phyloP scores from a whole-genome alignment of 2,329 filamentous ascomycete species.

The Pseudogymnoascus sp. region DNA sequence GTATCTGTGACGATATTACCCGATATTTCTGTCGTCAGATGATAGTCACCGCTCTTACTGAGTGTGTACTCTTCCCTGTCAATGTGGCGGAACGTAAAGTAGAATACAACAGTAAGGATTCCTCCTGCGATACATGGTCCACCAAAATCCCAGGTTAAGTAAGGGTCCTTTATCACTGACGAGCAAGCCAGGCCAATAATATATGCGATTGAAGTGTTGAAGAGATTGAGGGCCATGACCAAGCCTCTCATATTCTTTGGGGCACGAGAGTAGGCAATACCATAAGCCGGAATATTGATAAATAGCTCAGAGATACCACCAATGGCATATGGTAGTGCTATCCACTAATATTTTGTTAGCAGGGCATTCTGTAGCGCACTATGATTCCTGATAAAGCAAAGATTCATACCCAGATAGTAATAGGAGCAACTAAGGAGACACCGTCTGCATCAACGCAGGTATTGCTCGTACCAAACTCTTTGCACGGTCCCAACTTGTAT shows the following conservation, averaged over 20 bases:
- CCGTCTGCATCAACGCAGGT: slow-evolving; percentile 41
- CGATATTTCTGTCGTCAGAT: slow-evolving; percentile 9
- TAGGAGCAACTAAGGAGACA: slow-evolving; percentile 33
- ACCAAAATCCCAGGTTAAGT: slow-evolving; percentile 65
- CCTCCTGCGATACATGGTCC: slow-evolving; percentile 55
- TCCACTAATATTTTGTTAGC: not conserved
- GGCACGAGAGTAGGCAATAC: slow-evolving; percentile 72
- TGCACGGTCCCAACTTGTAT: slow-evolving; percentile 56
- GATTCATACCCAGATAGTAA: slow-evolving; percentile 53
- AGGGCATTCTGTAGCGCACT: not conserved
- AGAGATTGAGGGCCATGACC: slow-evolving; percentile 60
- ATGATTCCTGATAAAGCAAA: not conserved
- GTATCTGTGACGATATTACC: slow-evolving; percentile 11
- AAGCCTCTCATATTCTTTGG: slow-evolving; percentile 73
- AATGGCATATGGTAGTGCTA: slow-evolving; percentile 38
- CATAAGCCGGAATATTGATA: slow-evolving; percentile 54
- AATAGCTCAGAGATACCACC: slow-evolving; percentile 52
- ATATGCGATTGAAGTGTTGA: slow-evolving; percentile 61
- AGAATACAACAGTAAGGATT: slow-evolving; percentile 56
- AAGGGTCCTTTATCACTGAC: slow-evolving; percentile 53
- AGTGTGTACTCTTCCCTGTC: slow-evolving; percentile 57
- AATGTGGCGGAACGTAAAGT: slow-evolving; percentile 56
- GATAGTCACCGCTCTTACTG: slow-evolving; percentile 17
- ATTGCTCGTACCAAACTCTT: slow-evolving; percentile 28
- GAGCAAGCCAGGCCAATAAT: slow-evolving; percentile 62